Base-by-base conservation (phyloP, 225 moss, liverwort and hornwort genomes). In the Physcomitrellopsis africana region DNA sequence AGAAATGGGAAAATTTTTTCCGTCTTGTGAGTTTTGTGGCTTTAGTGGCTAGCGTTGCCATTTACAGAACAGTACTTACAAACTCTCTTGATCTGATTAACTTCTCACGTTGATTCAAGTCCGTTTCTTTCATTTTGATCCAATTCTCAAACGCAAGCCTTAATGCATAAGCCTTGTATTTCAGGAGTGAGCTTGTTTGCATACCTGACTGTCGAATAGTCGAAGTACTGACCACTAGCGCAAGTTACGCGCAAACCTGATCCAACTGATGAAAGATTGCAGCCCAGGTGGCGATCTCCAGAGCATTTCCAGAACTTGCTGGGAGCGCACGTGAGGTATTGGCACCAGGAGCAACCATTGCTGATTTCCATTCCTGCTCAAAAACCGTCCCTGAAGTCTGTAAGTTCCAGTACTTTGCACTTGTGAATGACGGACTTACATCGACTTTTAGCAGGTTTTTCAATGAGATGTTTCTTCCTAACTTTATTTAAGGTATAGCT, bases 251-350 rank as follows among this genome's bases (percentile, higher is more conserved):
- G 85, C 81, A 88, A 71, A 11, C 67, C 62, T 62, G 83, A 83
- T 2, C 27, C 3, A 54, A 78, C 15, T 1, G 85, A 81, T 7
- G 85, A 78, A 16, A 81, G 81, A 20, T 76, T 78, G 78, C 85
- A 88, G 15, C 70, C 76, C 49, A 88, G 58, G 22, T 76, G 66
- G 46, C 74, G 71, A 51, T 81, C 48, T 9, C 83, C 79, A 2
- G 68, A 60, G 71, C 96, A 96, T 13, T 83, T 79, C 96, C 96
- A 96, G 32, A 89, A 75, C 76, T 75, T 84, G 8, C 89, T 89
- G 3, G 91, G 94, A 1, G 76, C 88, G 47, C 96, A 96, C 0
- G 82, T 87, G 68, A 96, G 82, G 85, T 92, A 92, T 16, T 81
- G 80, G 69, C 92, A 96, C 96, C 96, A 94, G 45, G 79, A 80